Evolutionary conservation across 257 asterid species (phyloP).

Genomic region (Forsythia viridissima): DNA sequence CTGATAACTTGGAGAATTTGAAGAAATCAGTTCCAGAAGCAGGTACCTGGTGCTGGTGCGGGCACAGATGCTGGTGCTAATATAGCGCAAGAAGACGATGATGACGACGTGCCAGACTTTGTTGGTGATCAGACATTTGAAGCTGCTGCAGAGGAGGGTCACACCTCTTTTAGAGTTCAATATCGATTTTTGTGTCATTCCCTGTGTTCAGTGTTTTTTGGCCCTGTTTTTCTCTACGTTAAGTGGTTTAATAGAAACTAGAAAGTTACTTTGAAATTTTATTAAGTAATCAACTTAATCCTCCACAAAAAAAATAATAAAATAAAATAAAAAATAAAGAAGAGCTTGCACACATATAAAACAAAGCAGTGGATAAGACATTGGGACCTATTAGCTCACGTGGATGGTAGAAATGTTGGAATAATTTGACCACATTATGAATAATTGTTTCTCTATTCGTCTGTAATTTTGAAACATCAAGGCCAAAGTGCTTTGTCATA

Average conservation of each 20-base stretch:
- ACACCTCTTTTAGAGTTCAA: conserved; percentile 36
- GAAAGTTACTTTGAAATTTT: conserved; percentile 26
- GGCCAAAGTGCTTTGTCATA: no score
- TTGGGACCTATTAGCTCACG: no score
- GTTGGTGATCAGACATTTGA: conserved; percentile 73
- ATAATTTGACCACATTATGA: no score
- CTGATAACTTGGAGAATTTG: conserved; percentile 77
- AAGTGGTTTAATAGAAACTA: conserved; percentile 22
- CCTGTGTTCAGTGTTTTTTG: conserved; percentile 24
- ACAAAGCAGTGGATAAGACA: no score
- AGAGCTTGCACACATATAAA: no score
- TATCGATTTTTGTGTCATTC: conserved; percentile 35
- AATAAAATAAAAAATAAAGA: no score
- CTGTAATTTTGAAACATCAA: no score
- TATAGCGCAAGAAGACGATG: conserved; percentile 35
- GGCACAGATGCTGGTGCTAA: conserved; percentile 26
- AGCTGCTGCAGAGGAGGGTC: conserved; percentile 68
- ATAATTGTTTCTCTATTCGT: no score
- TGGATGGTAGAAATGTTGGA: no score
- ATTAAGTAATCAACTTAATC: conserved; percentile 7
- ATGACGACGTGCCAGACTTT: conserved; percentile 74
- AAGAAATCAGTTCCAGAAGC: conserved; percentile 79
- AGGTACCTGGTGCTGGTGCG: conserved; percentile 43
- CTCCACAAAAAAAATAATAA: neutral
- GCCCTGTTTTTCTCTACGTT: conserved; percentile 29